Evolutionary conservation across 2,329 filamentous ascomycete species (phyloP), one percentile per base, ranked within the genome.

Genomic region (Arthrinium phaeospermum): DNA sequence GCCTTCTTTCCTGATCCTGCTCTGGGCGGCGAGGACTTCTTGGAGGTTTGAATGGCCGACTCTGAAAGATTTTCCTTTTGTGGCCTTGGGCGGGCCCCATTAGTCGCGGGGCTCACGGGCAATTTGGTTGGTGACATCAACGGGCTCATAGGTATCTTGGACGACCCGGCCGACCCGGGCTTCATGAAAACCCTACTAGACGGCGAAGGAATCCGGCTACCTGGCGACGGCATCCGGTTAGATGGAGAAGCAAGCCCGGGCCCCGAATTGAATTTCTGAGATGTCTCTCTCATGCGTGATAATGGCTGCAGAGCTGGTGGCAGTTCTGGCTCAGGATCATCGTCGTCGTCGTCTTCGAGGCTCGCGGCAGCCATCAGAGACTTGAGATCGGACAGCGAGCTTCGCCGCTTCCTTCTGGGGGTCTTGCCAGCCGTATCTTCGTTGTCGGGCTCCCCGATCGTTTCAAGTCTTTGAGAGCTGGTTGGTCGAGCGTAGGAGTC

Each of bases 321-420:
- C 16, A 34, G 24, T 30, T 71, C 73, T 64, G 24, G 74, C 12
- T 45, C 67, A 1, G 83, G 80, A n/a, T 72, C 80, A 75, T 76
- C 83, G 78, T 80, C 73, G 30, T 72, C 80, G 75, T 76, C 83
- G 78, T 80, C 85, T 78, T 82, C 84, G 0, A 92, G 81, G 14
- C 85, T 88, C 12, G 91, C 86, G 71, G 90, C 87, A 53, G 87
- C 88, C 83, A 96, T 91, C 24, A 94, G 85, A 71, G 85, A 88
- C 76, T 91, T 93, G 68, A 98, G 86, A 81, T 98, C 96, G 5
- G 95, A 98, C 57, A 98, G 84, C 37, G 95, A 98, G 83, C 95
- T 98, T 80, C 96, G 91, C 71, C 96, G 89, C 85, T 97, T 98
- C 84, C 92, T 95, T 80, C 89, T 91, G 64, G 85, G 83, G n/a